phyloP scores from a whole-genome alignment of 2,329 filamentous ascomycete genomes.

The Aotearoamyces nothofagi region DNA sequence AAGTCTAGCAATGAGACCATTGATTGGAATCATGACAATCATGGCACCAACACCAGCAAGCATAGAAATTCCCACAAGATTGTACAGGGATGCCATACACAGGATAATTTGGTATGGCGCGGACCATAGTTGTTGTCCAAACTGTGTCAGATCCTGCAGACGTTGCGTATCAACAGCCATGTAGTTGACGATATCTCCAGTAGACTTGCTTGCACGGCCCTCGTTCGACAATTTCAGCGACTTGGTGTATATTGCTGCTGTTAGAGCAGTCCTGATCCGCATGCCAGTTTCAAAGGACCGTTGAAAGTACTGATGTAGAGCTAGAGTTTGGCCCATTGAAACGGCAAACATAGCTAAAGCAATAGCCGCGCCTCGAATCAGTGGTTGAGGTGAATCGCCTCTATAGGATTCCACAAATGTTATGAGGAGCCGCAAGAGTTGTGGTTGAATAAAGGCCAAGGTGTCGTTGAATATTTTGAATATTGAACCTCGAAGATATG shows the following conservation, averaged over 20 bases:
- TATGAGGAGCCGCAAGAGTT: slow-evolving; percentile 74
- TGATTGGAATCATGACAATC: slow-evolving; percentile 94
- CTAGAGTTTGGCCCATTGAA: slow-evolving; percentile 73
- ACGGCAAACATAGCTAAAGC: slow-evolving; percentile 84
- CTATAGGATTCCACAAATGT: slow-evolving; percentile 68
- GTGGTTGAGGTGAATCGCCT: slow-evolving; percentile 50
- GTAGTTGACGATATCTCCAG: slow-evolving; percentile 96
- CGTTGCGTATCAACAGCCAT: slow-evolving; percentile 98
- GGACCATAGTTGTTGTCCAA: slow-evolving; percentile 89
- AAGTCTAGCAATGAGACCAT: slow-evolving; percentile 77
- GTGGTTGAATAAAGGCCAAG: slow-evolving; percentile 79
- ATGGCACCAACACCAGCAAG: slow-evolving; percentile 89
- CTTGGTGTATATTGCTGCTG: slow-evolving; percentile 85
- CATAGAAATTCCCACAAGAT: slow-evolving; percentile 91
- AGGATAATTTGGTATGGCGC: slow-evolving; percentile 92
- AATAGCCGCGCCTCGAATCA: slow-evolving; percentile 74
- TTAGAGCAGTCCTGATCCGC: slow-evolving; percentile 85
- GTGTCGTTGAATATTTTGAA: slow-evolving; percentile 86
- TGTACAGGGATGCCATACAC: slow-evolving; percentile 91
- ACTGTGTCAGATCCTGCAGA: slow-evolving; percentile 87
- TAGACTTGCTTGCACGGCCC: slow-evolving; percentile 74
- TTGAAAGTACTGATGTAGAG: slow-evolving; percentile 96
- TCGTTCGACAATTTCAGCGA: slow-evolving; percentile 84
- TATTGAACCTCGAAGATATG: slow-evolving; percentile 65
- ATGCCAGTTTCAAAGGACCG: slow-evolving; percentile 89